Percentiles rank a stretch among this genome's conserved stretches.
Evolutionary conservation across 768 basidiomycete species (phyloP).

Genomic region (Trametes cinnabarina): DNA sequence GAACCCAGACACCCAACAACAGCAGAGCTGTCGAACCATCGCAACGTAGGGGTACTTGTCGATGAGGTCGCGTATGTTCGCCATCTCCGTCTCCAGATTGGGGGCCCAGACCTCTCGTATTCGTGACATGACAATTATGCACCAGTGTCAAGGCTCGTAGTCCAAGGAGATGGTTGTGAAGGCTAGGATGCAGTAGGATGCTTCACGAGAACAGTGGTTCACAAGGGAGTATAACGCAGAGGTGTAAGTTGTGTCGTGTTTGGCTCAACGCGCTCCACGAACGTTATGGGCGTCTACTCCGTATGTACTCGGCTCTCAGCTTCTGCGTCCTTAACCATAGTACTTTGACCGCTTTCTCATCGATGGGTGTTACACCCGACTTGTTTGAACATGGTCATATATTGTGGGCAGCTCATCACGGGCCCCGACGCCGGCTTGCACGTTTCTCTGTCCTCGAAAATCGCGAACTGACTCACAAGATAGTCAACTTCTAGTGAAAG

Average conservation of each 20-base stretch:
- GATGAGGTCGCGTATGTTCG: slow-evolving; percentile 78
- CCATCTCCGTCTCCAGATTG: slow-evolving; percentile 92
- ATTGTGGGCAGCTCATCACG: no score
- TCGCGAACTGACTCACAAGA: no score
- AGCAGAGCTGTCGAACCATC: slow-evolving; percentile 75
- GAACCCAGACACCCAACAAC: no score
- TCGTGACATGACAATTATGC: slow-evolving; percentile 53
- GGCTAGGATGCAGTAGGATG: neutral
- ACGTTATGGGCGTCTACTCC: neutral
- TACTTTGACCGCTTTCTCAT: neutral
- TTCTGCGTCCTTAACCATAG: neutral
- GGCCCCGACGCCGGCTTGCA: no score
- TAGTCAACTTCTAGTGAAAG: no score
- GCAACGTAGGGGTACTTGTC: slow-evolving; percentile 93
- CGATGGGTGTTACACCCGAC: no score
- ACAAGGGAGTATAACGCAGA: slow-evolving; percentile 1
- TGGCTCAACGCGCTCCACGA: slow-evolving; percentile 4
- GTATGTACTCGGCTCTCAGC: no score
- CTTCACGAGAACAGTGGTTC: neutral
- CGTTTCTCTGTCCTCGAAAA: no score
- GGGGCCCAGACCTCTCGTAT: slow-evolving; percentile 96
- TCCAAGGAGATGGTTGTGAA: neutral
- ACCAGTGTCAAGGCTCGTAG: neutral
- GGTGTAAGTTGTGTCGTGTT: slow-evolving; percentile 9
- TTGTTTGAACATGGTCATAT: no score